These are phyloP conservation scores for Candida verbasci DNA, from an alignment of 805 yeast genomes.

Conservation along the genomic window DNA sequence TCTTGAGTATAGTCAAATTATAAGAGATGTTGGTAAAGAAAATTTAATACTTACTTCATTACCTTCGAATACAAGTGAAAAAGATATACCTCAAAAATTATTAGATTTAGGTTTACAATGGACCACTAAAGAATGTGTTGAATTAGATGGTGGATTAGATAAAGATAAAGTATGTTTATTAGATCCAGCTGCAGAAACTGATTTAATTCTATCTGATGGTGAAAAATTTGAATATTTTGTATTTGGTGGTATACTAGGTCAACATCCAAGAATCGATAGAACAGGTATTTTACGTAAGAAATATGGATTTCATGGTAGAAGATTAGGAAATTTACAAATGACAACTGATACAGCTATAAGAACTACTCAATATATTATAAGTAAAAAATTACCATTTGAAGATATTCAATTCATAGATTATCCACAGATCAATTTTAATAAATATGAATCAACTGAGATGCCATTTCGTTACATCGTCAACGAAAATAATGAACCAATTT, in stretches of 20 bases:
- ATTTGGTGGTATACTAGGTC: slow-evolving; percentile 95
- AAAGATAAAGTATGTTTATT: slow-evolving; percentile 66
- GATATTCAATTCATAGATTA: slow-evolving; percentile 83
- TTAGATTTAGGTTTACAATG: slow-evolving; percentile 65
- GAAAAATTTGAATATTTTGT: slow-evolving; percentile 77
- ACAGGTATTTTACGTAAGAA: slow-evolving; percentile 81
- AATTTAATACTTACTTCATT: slow-evolving; percentile 76
- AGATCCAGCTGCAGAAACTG: slow-evolving; percentile 82
- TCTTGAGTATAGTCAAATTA: slow-evolving; percentile 78
- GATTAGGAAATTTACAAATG: slow-evolving; percentile 89
- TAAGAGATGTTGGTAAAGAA: slow-evolving; percentile 74
- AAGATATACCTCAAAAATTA: slow-evolving; percentile 61
- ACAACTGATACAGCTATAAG: slow-evolving; percentile 97
- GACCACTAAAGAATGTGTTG: slow-evolving; percentile 71
- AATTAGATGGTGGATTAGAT: slow-evolving; percentile 44
- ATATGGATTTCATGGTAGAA: slow-evolving; percentile 81
- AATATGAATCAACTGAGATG: slow-evolving; percentile 94
- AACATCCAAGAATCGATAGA: slow-evolving; percentile 89
- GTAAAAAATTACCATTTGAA: slow-evolving; percentile 53
- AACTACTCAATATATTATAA: slow-evolving; percentile 79
- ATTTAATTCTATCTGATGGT: slow-evolving; percentile 67
- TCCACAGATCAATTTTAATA: slow-evolving; percentile 86
- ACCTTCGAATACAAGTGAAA: slow-evolving; percentile 55
- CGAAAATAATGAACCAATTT: slow-evolving; percentile 61
- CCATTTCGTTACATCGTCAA: slow-evolving; percentile 88